These are phyloP conservation scores for Echium plantagineum DNA, from an alignment of 257 asterid genomes.

Conservation along the genomic window DNA sequence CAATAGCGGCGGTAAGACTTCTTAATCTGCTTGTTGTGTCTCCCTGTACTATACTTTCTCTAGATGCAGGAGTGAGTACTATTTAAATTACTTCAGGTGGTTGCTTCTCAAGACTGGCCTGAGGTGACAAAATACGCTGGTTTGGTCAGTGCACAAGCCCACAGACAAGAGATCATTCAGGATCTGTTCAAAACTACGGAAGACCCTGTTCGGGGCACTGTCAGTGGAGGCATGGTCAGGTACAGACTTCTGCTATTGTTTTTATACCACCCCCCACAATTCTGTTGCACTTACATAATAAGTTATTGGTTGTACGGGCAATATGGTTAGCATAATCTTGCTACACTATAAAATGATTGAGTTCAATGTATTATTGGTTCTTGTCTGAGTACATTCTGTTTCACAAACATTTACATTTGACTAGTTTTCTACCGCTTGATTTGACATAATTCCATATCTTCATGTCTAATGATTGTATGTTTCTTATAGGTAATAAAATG, in stretches of 20 bases:
- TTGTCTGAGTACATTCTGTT: background rate
- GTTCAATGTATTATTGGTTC: background rate
- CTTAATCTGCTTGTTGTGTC: background rate
- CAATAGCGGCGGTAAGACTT: constrained; percentile 81
- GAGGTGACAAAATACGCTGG: constrained; percentile 93
- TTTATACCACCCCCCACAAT: too few species aligned
- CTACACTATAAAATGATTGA: background rate
- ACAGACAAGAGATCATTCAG: constrained; percentile 87
- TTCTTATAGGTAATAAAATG: too few species aligned
- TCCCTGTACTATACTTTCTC: background rate
- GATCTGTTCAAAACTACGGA: constrained; percentile 79
- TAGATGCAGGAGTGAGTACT: background rate
- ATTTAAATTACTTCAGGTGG: constrained; percentile 40
- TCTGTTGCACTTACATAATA: background rate
- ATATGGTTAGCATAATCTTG: background rate
- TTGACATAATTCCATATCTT: background rate
- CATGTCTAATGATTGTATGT: background rate
- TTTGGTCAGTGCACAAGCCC: constrained; percentile 94
- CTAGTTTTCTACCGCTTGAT: background rate
- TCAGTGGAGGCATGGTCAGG: constrained; percentile 29
- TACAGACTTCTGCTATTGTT: constrained; percentile 19
- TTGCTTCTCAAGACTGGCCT: constrained; percentile 99
- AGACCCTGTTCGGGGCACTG: constrained; percentile 14
- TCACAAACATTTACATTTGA: background rate
- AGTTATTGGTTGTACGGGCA: too few species aligned